Percentiles rank a stretch among this genome's conserved stretches.
phyloP scores from a whole-genome alignment of 139 green algal species.

The Auxenochlorella pyrenoidosa region DNA sequence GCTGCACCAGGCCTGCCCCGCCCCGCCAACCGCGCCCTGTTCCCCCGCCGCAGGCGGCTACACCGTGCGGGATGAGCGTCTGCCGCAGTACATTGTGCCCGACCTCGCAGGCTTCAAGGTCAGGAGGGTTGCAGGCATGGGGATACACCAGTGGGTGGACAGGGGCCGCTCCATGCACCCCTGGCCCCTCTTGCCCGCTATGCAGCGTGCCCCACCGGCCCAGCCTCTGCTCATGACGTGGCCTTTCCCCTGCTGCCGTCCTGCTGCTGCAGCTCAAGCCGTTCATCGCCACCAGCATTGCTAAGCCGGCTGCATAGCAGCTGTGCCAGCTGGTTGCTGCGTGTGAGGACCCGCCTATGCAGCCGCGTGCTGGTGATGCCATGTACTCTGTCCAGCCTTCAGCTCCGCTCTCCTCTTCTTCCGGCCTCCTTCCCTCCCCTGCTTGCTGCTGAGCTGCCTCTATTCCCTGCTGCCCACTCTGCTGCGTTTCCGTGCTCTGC shows the following conservation, averaged over 20 bases:
- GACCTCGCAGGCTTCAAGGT: constrained; percentile 49
- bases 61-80: constrained; percentile 14
- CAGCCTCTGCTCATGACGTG: no score
- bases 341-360: no score
- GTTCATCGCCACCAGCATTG: background rate
- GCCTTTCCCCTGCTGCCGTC: background rate
- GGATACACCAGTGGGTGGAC: background rate
- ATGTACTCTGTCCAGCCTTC: no score
- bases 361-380: no score
- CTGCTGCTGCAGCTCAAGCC: constrained; percentile 11
- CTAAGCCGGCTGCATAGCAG: background rate
- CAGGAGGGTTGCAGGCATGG: background rate
- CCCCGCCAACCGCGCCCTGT: background rate
- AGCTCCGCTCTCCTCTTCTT: background rate
- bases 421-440: background rate
- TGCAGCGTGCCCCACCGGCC: background rate
- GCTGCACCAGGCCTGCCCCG: no score
- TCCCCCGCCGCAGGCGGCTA: constrained; percentile 42
- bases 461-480: background rate
- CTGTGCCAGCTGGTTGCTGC: background rate
- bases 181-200: background rate
- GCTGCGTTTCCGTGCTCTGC: no score
- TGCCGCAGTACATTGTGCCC: constrained; percentile 50
- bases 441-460: background rate
- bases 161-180: no score